A percentile compares a stretch with the other conserved stretches of the same genome.
Conservation (phyloP, 441 rosid species). For the Omphalea diandra region DNA sequence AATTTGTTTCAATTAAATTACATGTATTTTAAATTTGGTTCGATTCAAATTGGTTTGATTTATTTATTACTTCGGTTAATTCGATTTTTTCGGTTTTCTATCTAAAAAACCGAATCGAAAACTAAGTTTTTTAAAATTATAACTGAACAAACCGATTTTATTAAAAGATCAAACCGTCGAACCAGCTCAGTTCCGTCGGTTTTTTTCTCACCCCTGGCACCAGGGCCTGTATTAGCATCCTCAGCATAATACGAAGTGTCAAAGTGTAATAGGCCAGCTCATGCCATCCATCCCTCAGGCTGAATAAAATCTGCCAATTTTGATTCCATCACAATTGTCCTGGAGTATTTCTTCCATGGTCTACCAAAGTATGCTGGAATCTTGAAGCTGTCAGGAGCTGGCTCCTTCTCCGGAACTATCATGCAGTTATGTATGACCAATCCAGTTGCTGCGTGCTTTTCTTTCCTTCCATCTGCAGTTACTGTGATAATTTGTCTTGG, state of each 20-base stretch:
- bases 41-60: too few species aligned
- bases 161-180: too few species aligned
- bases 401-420: constrained; percentile 16
- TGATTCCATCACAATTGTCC: constrained; percentile 19
- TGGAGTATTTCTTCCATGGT: constrained; percentile 18
- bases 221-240: constrained; percentile 17
- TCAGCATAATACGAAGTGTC: constrained; percentile 22
- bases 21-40: too few species aligned
- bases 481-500: constrained; percentile 14
- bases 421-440: constrained; percentile 23
- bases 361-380: constrained; percentile 19
- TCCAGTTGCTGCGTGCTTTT: neutral
- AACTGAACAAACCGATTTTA: too few species aligned
- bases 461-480: constrained; percentile 19
- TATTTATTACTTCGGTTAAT: too few species aligned
- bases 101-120: too few species aligned
- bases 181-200: too few species aligned
- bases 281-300: constrained; percentile 14
- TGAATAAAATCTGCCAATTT: constrained; percentile 20
- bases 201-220: too few species aligned
- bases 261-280: constrained; percentile 4
- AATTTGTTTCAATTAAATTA: too few species aligned
- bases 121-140: too few species aligned
- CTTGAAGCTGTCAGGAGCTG: neutral
- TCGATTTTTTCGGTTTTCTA: too few species aligned